phyloP scores from a whole-genome alignment of 1,284 basidiomycete species.

The Apiotrichum domesticum region DNA sequence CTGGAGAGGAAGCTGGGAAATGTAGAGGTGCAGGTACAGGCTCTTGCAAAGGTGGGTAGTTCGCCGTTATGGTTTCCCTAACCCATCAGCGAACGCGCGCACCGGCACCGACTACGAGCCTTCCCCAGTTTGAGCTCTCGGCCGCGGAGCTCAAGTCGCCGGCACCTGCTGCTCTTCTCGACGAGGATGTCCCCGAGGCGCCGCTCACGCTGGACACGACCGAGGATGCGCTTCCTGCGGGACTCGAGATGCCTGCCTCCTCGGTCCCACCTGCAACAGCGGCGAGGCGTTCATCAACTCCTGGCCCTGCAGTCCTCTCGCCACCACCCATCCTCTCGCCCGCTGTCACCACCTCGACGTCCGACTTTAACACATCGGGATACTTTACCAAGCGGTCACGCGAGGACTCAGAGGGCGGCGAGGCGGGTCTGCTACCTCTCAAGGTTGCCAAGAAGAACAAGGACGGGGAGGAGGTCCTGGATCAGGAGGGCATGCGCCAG shows the following conservation, averaged over 20 bases:
- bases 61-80: not conserved
- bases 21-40: conserved; percentile 18
- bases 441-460: conserved; percentile 8
- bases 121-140: conserved; percentile 11
- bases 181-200: conserved; percentile 7
- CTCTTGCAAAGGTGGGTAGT: conserved; percentile 7
- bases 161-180: conserved; percentile 7
- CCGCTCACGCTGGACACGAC: conserved; percentile 6
- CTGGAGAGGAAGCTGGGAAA: conserved; percentile 16
- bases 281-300: not conserved
- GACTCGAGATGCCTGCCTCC: not conserved
- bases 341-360: not conserved
- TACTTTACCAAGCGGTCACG: conserved; percentile 29
- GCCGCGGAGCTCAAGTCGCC: conserved; percentile 2
- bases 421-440: conserved; percentile 31
- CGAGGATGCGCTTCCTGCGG: not conserved
- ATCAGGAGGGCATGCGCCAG: conserved; percentile 14
- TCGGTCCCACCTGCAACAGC: not conserved
- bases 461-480: conserved; percentile 3
- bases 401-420: conserved; percentile 28
- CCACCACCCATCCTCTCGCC: not conserved
- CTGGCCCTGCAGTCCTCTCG: not conserved
- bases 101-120: conserved; percentile 6
- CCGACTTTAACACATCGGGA: conserved; percentile 13
- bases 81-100: conserved; percentile 7